Evolutionary conservation across 2,329 filamentous ascomycete genomes (phyloP), one percentile per base, ranked within the genome.

Genomic region (Penicillium griseofulvum): DNA sequence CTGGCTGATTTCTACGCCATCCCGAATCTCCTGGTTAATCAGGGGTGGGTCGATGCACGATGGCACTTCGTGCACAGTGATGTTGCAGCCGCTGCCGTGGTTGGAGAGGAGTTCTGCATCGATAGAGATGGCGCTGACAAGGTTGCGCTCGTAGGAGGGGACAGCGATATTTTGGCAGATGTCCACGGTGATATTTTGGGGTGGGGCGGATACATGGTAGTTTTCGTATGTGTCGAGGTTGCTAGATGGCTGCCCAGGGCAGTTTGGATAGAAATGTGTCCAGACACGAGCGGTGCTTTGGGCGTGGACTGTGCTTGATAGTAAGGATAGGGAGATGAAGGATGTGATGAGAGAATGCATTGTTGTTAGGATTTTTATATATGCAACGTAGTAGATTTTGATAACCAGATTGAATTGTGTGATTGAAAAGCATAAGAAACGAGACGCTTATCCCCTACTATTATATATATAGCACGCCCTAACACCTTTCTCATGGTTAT

Each of bases 61-160:
- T 0, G 71, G 67, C 0, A 67, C 61, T 41, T 74, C 70, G 52
- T 72, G 67, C 1, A 74, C 50, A 26, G 69, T 65, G 52, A 73
- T 65, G 14, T 65, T 68, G 60, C 71, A 74, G 16, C 56, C 57
- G 29, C 59, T 53, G 4, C 50, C 56, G 10, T 60, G 49, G 36
- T 56, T 38, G 49, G 57, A 57, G 47, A 65, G 54, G 2, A 66
- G 51, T 31, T 68, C 64, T 3, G 66, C 64, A 17, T 65, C 65
- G 26, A 71, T 55, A 12, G 67, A 71, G 45, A 71, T 41, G 33
- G 67, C 59, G 43, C 61, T 56, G 36, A 68, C 68, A 17, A 67
- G 58, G 19, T 52, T 55, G 54, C 55, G 54, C 52, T 67, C 62
- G 29, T 60, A 56, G 2, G 66, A 62, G 1, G 67, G 64, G 19